These are phyloP conservation scores for Mortierella alpina DNA, from an alignment of 192 early-diverging fungal species.

Conservation along the genomic window DNA sequence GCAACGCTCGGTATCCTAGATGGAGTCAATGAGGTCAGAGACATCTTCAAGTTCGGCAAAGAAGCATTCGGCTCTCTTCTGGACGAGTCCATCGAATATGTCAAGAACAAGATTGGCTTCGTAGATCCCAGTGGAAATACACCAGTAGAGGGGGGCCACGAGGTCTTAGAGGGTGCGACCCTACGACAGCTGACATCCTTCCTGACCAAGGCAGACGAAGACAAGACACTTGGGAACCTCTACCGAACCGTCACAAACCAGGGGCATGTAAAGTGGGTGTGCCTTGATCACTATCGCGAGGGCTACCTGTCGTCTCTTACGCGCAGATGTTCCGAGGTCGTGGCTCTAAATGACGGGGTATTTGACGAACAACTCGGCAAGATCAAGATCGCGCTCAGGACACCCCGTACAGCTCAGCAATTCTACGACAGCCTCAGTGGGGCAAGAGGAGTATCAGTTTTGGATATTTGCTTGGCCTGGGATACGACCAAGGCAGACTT, in stretches of 20 bases:
- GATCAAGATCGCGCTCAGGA: no score
- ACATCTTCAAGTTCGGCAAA: not conserved
- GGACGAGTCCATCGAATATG: not conserved
- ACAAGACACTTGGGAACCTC: conserved; percentile 5
- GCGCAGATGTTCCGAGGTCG: no score
- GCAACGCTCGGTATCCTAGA: not conserved
- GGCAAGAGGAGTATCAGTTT: no score
- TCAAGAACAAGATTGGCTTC: not conserved
- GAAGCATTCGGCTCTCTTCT: no score
- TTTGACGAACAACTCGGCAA: no score
- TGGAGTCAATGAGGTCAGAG: not conserved
- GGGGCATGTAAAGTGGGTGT: conserved; percentile 17
- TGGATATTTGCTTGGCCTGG: no score
- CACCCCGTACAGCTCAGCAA: no score
- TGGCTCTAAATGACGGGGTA: no score
- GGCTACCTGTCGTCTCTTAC: no score
- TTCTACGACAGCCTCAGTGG: no score
- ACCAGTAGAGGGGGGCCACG: not conserved
- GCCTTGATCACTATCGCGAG: conserved; percentile 2
- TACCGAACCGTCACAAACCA: conserved; percentile 2
- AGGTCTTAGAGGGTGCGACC: conserved; percentile 2
- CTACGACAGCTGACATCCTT: conserved; percentile 4
- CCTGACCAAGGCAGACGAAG: not conserved
- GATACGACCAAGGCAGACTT: no score
- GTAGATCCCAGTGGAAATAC: not conserved